Evolutionary conservation across 495 filamentous ascomycete genomes (phyloP), one percentile per base, ranked within the genome.

Genomic region (Filosporella fistucella): DNA sequence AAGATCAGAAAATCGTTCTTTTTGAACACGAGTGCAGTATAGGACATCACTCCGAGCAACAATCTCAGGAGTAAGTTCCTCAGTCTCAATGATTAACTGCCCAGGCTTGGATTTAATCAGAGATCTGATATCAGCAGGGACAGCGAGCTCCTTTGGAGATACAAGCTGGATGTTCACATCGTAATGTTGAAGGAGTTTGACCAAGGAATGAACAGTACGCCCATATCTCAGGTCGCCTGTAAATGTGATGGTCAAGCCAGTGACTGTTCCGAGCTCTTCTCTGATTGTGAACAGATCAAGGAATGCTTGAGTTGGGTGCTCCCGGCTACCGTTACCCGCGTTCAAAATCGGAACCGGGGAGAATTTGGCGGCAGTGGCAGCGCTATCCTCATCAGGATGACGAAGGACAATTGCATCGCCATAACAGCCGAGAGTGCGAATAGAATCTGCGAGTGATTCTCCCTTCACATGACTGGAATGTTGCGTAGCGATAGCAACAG

Each of bases 211-310:
- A 21, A 98, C 90, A 1, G 94, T 89, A 41, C 93, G 84, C 35
- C 93, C 93, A 66, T 95, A 93, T 53, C 82, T 81, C 33, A 98
- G 80, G 59, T 98, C 93, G 57, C 93, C 93, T 41, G 83, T 78
- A 64, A 98, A 98, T 42, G 93, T 98, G 63, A 98, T 91, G 39
- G 88, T 95, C 52, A 97, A 72, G 32, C 89, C 90, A 55, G 87
- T 88, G 42, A 97, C 91, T 4, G 89, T 95, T 45, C 93, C 93
- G 16, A 97, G 76, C 68, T 98, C 93, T 67, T 98, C 90, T 45
- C 94, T 84, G 64, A 98, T 96, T 29, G 93, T 98, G 75, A 95
- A 97, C 53, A 98, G 80, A 60, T 98, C 93, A n/a, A 96, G 76
- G 81, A 98, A 90, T 4, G 93, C 93, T 68, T 98, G 93, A 0